phyloP scores from a whole-genome alignment of 1,284 basidiomycete species.

The Rhodofomes roseus region DNA sequence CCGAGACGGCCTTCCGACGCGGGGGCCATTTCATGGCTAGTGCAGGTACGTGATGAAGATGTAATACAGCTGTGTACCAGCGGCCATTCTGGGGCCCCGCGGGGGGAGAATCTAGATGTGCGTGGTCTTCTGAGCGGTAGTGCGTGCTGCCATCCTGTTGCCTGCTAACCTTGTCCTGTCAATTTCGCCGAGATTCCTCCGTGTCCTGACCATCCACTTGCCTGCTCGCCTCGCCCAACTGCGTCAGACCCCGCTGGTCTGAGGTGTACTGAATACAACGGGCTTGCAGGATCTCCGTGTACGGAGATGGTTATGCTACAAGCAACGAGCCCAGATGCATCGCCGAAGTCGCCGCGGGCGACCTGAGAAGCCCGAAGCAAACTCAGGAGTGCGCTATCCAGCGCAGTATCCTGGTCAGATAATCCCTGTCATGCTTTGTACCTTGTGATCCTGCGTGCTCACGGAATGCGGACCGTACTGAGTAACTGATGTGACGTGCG shows the following conservation, averaged over 20 bases:
- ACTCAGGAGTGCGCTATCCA: not conserved
- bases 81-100: not conserved
- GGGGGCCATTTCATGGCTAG: not conserved
- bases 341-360: not conserved
- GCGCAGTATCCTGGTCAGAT: not conserved
- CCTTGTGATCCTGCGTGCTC: conserved; percentile 4
- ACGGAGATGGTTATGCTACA: no score
- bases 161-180: not conserved
- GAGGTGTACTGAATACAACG: not conserved
- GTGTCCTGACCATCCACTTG: not conserved
- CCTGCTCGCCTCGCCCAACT: no score
- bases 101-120: not conserved
- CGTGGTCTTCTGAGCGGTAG: not conserved
- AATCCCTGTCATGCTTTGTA: not conserved
- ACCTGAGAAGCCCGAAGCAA: not conserved
- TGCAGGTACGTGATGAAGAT: not conserved
- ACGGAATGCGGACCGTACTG: conserved; percentile 3
- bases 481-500: not conserved
- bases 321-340: not conserved
- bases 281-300: not conserved
- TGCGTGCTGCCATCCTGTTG: not conserved
- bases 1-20: conserved; percentile 1
- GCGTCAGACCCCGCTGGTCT: not conserved
- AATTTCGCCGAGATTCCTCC: conserved; percentile 10
- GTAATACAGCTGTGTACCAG: not conserved